Percentiles rank a stretch among this genome's conserved stretches.
Conservation (phyloP, 192 early-diverging fungal genomes). For the Dissophora ornata region DNA sequence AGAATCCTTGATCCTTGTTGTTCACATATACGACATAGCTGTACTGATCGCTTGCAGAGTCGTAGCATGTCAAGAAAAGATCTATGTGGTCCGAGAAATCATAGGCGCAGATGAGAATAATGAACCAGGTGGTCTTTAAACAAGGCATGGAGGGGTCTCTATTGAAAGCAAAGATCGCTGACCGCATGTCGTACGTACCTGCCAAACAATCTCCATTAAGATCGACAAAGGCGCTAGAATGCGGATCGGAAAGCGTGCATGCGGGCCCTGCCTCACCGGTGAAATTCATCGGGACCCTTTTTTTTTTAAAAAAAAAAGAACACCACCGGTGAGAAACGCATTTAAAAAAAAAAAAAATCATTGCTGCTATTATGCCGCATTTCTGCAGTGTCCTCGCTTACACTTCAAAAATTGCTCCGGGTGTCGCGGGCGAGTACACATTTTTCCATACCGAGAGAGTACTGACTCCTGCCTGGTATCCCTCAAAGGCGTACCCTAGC, state of each 20-base stretch:
- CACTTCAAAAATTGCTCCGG: slow-evolving; percentile 52
- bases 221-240: slow-evolving; percentile 94
- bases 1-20: slow-evolving; percentile 70
- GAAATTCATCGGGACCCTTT: slow-evolving; percentile 43
- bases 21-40: slow-evolving; percentile 85
- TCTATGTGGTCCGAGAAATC: slow-evolving; percentile 57
- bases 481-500: slow-evolving; percentile 59
- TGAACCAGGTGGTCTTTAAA: too few relatives aligned
- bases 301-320: too few relatives aligned
- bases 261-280: slow-evolving; percentile 37
- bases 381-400: too few relatives aligned
- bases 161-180: neutral
- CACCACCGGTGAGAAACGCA: too few relatives aligned
- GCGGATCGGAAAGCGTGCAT: slow-evolving; percentile 80
- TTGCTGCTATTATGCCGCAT: too few relatives aligned
- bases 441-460: slow-evolving; percentile 61
- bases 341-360: too few relatives aligned
- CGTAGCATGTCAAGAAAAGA: slow-evolving; percentile 80
- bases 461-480: slow-evolving; percentile 42
- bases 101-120: too few relatives aligned
- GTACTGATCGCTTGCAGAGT: slow-evolving; percentile 33
- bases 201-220: slow-evolving; percentile 92
- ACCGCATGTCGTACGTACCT: slow-evolving; percentile 51
- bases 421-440: slow-evolving; percentile 27
- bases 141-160: too few relatives aligned